Base-by-base conservation (phyloP, 106 monocot species). In the Dioscorea zingiberensis region DNA sequence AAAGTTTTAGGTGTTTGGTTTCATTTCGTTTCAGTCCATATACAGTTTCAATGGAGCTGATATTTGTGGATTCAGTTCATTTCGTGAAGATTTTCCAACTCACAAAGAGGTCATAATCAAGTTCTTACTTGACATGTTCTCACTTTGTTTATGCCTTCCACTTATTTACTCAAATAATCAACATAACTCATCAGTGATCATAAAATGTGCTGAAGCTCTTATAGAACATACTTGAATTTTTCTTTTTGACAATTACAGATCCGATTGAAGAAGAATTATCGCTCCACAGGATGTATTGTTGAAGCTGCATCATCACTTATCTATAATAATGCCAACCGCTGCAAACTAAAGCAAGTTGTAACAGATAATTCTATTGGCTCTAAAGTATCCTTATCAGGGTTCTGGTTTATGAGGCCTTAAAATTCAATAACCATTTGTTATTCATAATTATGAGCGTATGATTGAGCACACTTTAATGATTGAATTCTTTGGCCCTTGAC, bases 31-130 rank as follows among this genome's bases (percentile, higher is more conserved):
- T 58, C 77, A 95, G 94, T 95, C 94, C 30, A 95, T 95, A 70
- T 91, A 90, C 74, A 87, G 94, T 73, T 95, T 95, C 69, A 95
- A 91, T 79, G 90, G 94, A 54, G 90, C 90, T 26, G 71, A 91
- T 80, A 71, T 71, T 49, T 77, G 77, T 63, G 90, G 87, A 54
- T 95, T 95, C 69, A 85, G 87, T 62, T 95, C 83, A 60, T 95
- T 95, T 62, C 84, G 87, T 71, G 76, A 69, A 71, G 90, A 94
- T 76, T 94, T 90, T 74, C 83, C 84, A 47, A 70, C 22, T 75
- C 69, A 81, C 67, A 95, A 79, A 59, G 94, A 95, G 91, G 94
- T 87, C 29, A 38, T 8, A 2, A 38, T 10, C 38, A 38, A 38
- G 38, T 38, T 38, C 38, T 38, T 38, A 38, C 6, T 38, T 6